phyloP scores from a whole-genome alignment of 2,329 filamentous ascomycete species.

The Beauveria rudraprayagi region DNA sequence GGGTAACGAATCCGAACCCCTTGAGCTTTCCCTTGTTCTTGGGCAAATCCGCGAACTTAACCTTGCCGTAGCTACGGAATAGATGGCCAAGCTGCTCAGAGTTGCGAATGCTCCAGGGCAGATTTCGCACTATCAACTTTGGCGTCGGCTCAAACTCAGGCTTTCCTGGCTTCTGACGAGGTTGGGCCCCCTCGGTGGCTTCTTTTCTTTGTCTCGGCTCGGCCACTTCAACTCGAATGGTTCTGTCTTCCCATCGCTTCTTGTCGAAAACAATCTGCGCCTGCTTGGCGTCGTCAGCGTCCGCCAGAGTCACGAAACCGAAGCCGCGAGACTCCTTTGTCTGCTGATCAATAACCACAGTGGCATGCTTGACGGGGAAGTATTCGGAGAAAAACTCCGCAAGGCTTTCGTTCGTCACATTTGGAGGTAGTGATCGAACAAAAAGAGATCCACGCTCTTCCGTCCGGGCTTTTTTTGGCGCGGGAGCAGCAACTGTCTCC shows the following conservation, averaged over 20 bases:
- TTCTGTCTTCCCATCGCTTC: slow-evolving; percentile 66
- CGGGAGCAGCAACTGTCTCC: slow-evolving; percentile 24
- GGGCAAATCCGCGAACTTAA: slow-evolving; percentile 80
- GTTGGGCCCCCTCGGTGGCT: slow-evolving; percentile 34
- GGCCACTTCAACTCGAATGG: slow-evolving; percentile 79
- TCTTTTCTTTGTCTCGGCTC: slow-evolving; percentile 70
- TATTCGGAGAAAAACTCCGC: slow-evolving; percentile 89
- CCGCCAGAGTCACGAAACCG: slow-evolving; percentile 94
- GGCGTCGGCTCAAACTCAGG: slow-evolving; percentile 54
- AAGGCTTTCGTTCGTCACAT: slow-evolving; percentile 71
- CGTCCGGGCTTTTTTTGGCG: slow-evolving; percentile 48
- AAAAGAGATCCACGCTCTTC: slow-evolving; percentile 71
- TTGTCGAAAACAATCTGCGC: slow-evolving; percentile 79
- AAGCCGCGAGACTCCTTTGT: slow-evolving; percentile 88
- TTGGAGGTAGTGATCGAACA: slow-evolving; percentile 74
- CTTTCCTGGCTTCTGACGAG: slow-evolving; percentile 45
- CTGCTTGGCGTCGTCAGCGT: slow-evolving; percentile 78
- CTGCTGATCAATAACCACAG: slow-evolving; percentile 77
- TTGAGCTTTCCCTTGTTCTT: slow-evolving; percentile 67
- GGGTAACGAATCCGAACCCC: slow-evolving; percentile 87
- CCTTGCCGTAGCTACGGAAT: slow-evolving; percentile 83
- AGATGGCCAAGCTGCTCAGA: slow-evolving; percentile 70
- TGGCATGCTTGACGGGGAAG: slow-evolving; percentile 91
- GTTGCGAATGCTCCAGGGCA: slow-evolving; percentile 92
- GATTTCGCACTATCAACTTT: slow-evolving; percentile 81